phyloP scores from a whole-genome alignment of 75 land plant genomes.

The Sequoia sempervirens region DNA sequence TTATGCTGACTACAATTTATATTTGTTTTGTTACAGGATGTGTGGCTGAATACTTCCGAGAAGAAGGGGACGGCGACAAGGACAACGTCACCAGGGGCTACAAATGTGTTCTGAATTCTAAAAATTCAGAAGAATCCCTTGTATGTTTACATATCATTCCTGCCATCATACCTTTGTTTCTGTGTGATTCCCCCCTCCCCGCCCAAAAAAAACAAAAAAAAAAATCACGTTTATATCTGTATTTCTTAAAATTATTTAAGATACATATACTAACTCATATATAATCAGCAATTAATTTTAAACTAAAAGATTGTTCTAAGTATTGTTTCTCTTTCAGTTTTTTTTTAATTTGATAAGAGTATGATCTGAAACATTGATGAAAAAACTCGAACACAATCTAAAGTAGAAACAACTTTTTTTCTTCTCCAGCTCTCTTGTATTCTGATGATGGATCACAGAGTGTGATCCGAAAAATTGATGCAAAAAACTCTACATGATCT shows the following conservation, averaged over 20 bases:
- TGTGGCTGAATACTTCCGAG: background rate
- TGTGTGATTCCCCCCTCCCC: background rate
- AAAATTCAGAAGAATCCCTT: constrained; percentile 15
- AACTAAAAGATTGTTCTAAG: too few relatives aligned
- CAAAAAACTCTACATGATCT: too few relatives aligned
- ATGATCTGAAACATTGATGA: too few relatives aligned
- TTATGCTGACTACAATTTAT: background rate
- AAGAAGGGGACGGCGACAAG: background rate
- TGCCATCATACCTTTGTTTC: constrained; percentile 5
- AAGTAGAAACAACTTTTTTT: too few relatives aligned
- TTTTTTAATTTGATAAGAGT: too few relatives aligned
- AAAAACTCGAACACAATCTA: too few relatives aligned
- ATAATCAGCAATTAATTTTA: too few relatives aligned
- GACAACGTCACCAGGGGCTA: background rate
- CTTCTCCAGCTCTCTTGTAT: too few relatives aligned
- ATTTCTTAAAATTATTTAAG: background rate
- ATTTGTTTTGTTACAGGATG: background rate
- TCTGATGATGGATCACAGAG: too few relatives aligned
- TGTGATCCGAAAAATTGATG: too few relatives aligned
- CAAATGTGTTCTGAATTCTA: constrained; percentile 18
- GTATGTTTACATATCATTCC: background rate
- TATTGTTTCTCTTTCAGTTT: too few relatives aligned
- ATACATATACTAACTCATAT: too few relatives aligned
- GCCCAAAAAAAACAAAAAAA: background rate
- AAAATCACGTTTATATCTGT: background rate